A percentile compares a stretch with the other conserved stretches of the same genome.
Conservation (phyloP, 2,329 filamentous ascomycete genomes). For the Fusarium solani-melongenae region DNA sequence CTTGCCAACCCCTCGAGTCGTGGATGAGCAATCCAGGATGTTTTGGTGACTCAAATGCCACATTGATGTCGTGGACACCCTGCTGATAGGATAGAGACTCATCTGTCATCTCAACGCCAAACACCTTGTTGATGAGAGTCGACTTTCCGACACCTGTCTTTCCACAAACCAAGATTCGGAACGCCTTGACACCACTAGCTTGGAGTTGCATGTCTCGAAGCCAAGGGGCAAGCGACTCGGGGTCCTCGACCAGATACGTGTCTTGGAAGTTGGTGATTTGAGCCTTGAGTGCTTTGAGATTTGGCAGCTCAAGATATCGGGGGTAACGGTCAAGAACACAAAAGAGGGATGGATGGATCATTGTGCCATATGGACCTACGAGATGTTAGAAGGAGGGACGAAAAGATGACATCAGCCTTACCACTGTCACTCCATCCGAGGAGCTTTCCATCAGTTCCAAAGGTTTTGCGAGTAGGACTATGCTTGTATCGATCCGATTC, state of each 20-base stretch:
- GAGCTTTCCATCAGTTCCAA: conserved; percentile 13
- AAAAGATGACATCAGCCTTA: not conserved
- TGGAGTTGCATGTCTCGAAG: conserved; percentile 36
- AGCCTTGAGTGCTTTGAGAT: conserved; percentile 26
- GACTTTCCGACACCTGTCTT: conserved; percentile 43
- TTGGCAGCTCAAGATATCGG: conserved; percentile 32
- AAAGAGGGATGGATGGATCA: conserved; percentile 39
- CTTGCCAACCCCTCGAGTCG: conserved; percentile 42
- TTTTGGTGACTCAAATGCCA: conserved; percentile 39
- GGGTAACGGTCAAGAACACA: conserved; percentile 40
- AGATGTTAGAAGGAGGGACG: not conserved
- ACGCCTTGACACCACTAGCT: conserved; percentile 41
- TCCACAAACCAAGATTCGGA: conserved; percentile 39
- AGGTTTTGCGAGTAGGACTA: conserved; percentile 28
- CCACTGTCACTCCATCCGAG: conserved; percentile 32
- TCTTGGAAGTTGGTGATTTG: conserved; percentile 38
- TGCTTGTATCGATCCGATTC: conserved; percentile 31
- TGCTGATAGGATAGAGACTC: conserved; percentile 40
- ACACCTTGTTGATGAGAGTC: conserved; percentile 43
- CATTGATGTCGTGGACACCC: conserved; percentile 42
- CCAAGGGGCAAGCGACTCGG: conserved; percentile 31
- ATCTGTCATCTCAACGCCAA: conserved; percentile 40
- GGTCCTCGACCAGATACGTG: conserved; percentile 13
- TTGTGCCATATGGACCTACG: conserved; percentile 28
- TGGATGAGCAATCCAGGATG: conserved; percentile 41